Conservation (phyloP, 129 eudicot genomes). For the Escallonia rubra region DNA sequence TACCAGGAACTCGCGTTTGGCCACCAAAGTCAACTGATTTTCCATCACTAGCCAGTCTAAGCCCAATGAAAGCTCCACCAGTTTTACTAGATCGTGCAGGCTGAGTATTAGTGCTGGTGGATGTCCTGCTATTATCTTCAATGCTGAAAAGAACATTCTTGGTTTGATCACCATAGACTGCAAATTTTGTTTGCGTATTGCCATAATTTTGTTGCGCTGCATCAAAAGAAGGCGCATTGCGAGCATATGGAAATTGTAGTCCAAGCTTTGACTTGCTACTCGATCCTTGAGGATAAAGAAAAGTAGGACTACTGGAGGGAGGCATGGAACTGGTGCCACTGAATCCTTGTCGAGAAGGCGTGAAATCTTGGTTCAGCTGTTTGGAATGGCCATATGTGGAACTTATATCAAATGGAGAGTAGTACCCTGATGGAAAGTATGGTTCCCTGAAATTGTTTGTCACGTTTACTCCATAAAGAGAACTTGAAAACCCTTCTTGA, state of each 20-base stretch:
- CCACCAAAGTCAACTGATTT: slow-evolving; percentile 17
- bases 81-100: background rate
- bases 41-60: slow-evolving; percentile 12
- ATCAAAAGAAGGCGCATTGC: too few species aligned
- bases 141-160: slow-evolving; percentile 5
- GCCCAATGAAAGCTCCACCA: slow-evolving; percentile 6
- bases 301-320: background rate
- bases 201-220: too few species aligned
- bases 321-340: too few species aligned
- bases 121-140: background rate
- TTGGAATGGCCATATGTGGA: background rate
- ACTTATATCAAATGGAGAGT: too few species aligned
- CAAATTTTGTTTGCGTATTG: background rate
- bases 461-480: background rate
- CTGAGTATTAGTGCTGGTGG: background rate
- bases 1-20: background rate
- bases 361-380: background rate
- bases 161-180: slow-evolving; percentile 11
- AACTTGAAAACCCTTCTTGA: slow-evolving; percentile 1
- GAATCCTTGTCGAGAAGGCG: too few species aligned
- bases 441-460: background rate
- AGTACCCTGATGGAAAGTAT: background rate
- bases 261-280: background rate
- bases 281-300: background rate
- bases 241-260: too few species aligned